Evolutionary conservation across 2,329 filamentous ascomycete species (phyloP).

Genomic region (Mariannaea sp.): DNA sequence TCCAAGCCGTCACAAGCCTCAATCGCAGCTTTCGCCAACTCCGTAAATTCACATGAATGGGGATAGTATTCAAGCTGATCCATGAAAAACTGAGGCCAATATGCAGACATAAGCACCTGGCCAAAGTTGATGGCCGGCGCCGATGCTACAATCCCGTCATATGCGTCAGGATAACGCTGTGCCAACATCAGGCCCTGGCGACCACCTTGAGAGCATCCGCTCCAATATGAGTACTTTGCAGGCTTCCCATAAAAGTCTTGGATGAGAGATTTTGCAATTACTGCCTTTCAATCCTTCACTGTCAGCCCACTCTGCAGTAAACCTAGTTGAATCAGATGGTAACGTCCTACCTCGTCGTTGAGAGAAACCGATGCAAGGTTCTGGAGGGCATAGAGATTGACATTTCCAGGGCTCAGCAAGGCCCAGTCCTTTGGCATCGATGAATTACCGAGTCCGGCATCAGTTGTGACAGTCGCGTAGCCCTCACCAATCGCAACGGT

Average conservation of each 20-base stretch:
- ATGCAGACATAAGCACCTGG: constrained; percentile 1
- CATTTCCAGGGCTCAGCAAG: constrained; percentile 19
- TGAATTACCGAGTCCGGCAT: constrained; percentile 17
- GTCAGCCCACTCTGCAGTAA: no score
- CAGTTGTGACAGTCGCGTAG: constrained; percentile 22
- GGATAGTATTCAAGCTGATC: constrained; percentile 12
- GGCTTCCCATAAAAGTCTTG: constrained; percentile 14
- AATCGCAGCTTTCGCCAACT: constrained; percentile 4
- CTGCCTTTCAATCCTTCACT: no score
- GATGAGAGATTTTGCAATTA: constrained; percentile 15
- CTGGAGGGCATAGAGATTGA: background rate
- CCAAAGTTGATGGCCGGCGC: constrained; percentile 17
- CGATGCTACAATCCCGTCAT: constrained; percentile 24
- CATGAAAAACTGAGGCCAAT: constrained; percentile 18
- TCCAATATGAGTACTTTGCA: constrained; percentile 24
- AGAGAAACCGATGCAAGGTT: background rate
- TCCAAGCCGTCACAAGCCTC: constrained; percentile 30
- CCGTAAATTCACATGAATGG: constrained; percentile 15
- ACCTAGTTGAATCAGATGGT: background rate
- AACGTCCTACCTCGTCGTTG: constrained; percentile 17
- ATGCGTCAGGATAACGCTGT: constrained; percentile 21
- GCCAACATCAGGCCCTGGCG: constrained; percentile 22
- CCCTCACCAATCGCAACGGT: constrained; percentile 17
- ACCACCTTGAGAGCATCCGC: constrained; percentile 27
- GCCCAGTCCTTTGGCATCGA: constrained; percentile 13